Percentiles rank a stretch among this genome's conserved stretches.
Evolutionary conservation across 2,329 filamentous ascomycete genomes (phyloP).

Genomic region (Golovinomyces cichoracearum): DNA sequence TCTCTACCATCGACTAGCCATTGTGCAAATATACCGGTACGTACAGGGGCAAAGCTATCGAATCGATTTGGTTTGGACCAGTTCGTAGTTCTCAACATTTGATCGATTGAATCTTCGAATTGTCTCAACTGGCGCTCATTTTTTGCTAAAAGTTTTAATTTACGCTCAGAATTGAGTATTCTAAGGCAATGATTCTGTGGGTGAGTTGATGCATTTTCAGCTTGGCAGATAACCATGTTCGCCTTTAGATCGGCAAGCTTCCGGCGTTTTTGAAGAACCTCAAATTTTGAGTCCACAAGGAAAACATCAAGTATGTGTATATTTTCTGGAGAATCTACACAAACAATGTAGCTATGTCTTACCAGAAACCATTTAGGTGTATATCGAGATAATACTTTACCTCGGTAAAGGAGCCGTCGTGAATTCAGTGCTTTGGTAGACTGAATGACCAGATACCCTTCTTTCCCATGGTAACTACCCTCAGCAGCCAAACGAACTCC

Average conservation of each 20-base stretch:
- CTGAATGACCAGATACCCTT: constrained; percentile 78
- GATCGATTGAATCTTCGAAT: constrained; percentile 75
- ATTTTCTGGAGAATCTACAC: constrained; percentile 92
- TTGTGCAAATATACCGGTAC: constrained; percentile 66
- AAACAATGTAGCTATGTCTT: constrained; percentile 91
- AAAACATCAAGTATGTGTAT: constrained; percentile 99
- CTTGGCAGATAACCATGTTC: constrained; percentile 29
- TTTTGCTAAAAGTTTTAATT: constrained; percentile 68
- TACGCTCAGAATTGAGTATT: constrained; percentile 74
- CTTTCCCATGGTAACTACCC: constrained; percentile 91
- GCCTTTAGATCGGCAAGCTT: constrained; percentile 27
- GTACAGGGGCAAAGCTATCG: constrained; percentile 75
- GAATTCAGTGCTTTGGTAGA: constrained; percentile 75
- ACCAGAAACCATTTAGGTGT: constrained; percentile 93
- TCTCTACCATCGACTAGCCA: constrained; percentile 94
- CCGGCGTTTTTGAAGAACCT: constrained; percentile 47
- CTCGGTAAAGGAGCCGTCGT: constrained; percentile 51
- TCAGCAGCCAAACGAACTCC: constrained; percentile 85
- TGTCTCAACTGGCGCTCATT: constrained; percentile 75
- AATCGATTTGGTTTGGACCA: constrained; percentile 75
- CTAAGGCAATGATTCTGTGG: constrained; percentile 60
- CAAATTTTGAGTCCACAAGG: constrained; percentile 74
- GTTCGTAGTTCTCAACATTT: constrained; percentile 57
- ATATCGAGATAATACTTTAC: constrained; percentile 56
- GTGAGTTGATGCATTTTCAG: constrained; percentile 16